Base-by-base conservation (phyloP, 805 yeast genomes). In the Saturnispora sanitii region DNA sequence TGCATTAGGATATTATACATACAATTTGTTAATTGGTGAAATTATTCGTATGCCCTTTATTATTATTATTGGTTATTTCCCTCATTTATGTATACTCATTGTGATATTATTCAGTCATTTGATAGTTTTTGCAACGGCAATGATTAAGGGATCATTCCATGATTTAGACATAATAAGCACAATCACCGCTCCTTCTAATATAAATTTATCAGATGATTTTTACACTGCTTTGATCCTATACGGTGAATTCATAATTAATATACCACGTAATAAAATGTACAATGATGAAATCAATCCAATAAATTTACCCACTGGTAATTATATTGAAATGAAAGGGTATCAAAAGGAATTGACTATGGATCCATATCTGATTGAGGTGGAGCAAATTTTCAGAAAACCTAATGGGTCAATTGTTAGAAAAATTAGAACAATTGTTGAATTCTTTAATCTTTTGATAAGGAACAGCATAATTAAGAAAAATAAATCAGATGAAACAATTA, bases 231-330 rank as follows among this genome's bases (percentile, higher is more conserved):
- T 77, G 40, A 64, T 73, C 48, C 75, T 75, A 51, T 57, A 77
- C 37, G 86, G 85, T 0, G 64, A 74, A 42, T 64, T 81, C 35
- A 75, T 82, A 13, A 68, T 81, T 30, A 73, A 78, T n/a, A 76
- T 80, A 39, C 79, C 83, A 0, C 79, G 82, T 2, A 72, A 70
- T 42, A 73, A 78, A 23, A 76, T 82, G 46, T 82, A 79, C 54
- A 69, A 78, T 31, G 69, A 74, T 37, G 86, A 81, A 50, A 62
- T 72, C 23, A 62, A 75, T 20, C 53, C 66, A 13, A 61, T 81
- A 3, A 53, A 58, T 0, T 53, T 70, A n/a, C 74, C 74, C n/a
- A 53, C 56, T 9, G 57, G 63, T 12, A 79, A 83, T 1, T 82
- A 79, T 74, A 44, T 79, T 16, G 82, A 76, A 16, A 6, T 23